Evolutionary conservation across 2,329 filamentous ascomycete genomes (phyloP).

Genomic region (Laburnicola sp.): DNA sequence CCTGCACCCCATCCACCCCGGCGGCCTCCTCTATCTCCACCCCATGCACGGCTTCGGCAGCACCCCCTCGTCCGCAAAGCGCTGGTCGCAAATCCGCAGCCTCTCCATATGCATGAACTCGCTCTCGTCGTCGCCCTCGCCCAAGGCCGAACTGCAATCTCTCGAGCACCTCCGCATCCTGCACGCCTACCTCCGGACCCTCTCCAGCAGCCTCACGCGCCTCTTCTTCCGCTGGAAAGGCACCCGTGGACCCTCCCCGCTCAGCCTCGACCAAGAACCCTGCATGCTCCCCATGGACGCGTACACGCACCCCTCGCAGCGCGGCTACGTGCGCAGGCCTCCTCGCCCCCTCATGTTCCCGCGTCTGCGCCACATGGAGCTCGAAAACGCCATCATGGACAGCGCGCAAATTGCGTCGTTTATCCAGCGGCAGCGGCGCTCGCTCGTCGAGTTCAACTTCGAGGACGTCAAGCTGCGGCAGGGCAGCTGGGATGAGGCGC

Average conservation of each 20-base stretch:
- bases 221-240: constrained; percentile 79
- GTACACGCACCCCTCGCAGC: constrained; percentile 37
- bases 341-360: constrained; percentile 64
- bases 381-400: constrained; percentile 74
- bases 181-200: constrained; percentile 75
- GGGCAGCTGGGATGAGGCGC: constrained; percentile 79
- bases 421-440: constrained; percentile 66
- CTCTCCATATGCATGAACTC: constrained; percentile 72
- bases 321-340: constrained; percentile 38
- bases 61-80: constrained; percentile 68
- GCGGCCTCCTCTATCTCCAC: constrained; percentile 75
- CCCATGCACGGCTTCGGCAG: constrained; percentile 74
- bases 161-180: constrained; percentile 66
- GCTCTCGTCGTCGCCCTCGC: constrained; percentile 56
- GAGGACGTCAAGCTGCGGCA: constrained; percentile 71
- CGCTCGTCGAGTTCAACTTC: constrained; percentile 77
- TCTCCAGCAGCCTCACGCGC: constrained; percentile 67
- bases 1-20: constrained; percentile 72
- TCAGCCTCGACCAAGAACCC: constrained; percentile 70
- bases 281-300: constrained; percentile 62
- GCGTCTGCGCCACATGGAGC: constrained; percentile 66
- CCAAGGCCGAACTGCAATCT: constrained; percentile 64
- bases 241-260: constrained; percentile 70
- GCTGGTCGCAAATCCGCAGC: constrained; percentile 77
- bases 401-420: constrained; percentile 71